Evolutionary conservation across 208 protist genomes (phyloP).

Genomic region (Acanthamoeba castellanii): DNA sequence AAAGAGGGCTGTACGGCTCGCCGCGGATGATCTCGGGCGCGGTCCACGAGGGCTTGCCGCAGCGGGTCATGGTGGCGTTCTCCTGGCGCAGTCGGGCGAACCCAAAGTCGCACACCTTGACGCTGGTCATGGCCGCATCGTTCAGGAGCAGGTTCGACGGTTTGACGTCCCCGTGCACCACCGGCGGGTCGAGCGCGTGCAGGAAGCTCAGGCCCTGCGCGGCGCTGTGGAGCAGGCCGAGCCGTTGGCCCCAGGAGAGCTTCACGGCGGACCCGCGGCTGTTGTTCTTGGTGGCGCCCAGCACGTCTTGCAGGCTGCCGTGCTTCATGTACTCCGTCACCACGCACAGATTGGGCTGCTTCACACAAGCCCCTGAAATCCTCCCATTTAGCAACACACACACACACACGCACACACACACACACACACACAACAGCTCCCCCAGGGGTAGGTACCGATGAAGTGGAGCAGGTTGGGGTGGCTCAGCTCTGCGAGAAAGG

Average conservation of each 20-base stretch:
- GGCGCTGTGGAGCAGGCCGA: not conserved
- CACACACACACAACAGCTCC: too few relatives aligned
- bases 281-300: not conserved
- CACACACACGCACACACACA: too few relatives aligned
- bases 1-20: not conserved
- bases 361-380: conserved; percentile 4
- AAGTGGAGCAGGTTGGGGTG: conserved; percentile 61
- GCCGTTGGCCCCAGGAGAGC: conserved; percentile 5
- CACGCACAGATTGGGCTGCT: conserved; percentile 50
- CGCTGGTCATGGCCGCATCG: not conserved
- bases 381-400: too few relatives aligned
- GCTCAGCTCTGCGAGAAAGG: conserved; percentile 45
- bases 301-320: not conserved
- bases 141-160: conserved; percentile 16
- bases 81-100: not conserved
- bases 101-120: conserved; percentile 57
- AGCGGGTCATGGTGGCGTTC: conserved; percentile 45
- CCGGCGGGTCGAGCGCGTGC: not conserved
- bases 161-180: conserved; percentile 58
- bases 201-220: conserved; percentile 42
- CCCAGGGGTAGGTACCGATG: not conserved
- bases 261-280: not conserved
- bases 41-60: not conserved
- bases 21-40: too few relatives aligned
- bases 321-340: conserved; percentile 19